These are phyloP conservation scores for Talaromyces sp. DNA, from an alignment of 2,329 filamentous ascomycete genomes.

Conservation along the genomic window DNA sequence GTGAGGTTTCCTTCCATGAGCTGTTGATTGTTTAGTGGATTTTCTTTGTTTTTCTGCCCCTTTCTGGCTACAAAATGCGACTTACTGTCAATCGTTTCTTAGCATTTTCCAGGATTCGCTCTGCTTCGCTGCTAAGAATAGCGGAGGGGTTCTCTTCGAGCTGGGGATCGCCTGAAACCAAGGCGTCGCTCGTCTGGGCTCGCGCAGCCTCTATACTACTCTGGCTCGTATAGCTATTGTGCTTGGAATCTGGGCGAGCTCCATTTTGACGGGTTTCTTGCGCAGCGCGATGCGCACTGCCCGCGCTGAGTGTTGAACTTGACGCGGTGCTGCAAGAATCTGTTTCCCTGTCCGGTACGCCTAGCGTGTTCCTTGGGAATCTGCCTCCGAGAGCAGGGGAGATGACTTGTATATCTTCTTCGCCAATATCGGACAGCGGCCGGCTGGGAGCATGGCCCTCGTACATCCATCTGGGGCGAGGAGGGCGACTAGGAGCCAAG, in stretches of 20 bases:
- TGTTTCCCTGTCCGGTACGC: constrained; percentile 21
- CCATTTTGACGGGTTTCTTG: constrained; percentile 2
- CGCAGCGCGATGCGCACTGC: constrained; percentile 17
- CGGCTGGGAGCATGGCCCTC: constrained; percentile 35
- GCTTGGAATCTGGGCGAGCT: constrained; percentile 4
- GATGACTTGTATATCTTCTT: constrained; percentile 34
- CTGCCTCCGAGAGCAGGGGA: constrained; percentile 15
- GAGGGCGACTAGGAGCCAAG: constrained; percentile 16
- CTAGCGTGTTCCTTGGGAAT: background rate
- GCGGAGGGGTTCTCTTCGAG: constrained; percentile 67
- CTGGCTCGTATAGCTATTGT: constrained; percentile 8
- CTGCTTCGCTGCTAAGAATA: constrained; percentile 74
- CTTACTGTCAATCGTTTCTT: constrained; percentile 82
- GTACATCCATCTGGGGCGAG: constrained; percentile 31
- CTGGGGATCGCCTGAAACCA: constrained; percentile 27
- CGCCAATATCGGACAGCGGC: constrained; percentile 43
- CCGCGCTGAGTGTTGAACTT: constrained; percentile 30
- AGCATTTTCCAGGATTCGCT: constrained; percentile 87
- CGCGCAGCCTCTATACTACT: constrained; percentile 10
- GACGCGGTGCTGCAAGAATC: constrained; percentile 30
- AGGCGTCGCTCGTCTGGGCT: constrained; percentile 12
- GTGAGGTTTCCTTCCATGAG: constrained; percentile 90
- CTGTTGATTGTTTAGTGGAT: constrained; percentile 41
- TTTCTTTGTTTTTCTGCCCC: constrained; percentile 13
- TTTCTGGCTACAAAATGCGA: constrained; percentile 12